Evolutionary conservation across 1,284 basidiomycete species (phyloP).

Genomic region (Cutaneotrichosporon sp.): DNA sequence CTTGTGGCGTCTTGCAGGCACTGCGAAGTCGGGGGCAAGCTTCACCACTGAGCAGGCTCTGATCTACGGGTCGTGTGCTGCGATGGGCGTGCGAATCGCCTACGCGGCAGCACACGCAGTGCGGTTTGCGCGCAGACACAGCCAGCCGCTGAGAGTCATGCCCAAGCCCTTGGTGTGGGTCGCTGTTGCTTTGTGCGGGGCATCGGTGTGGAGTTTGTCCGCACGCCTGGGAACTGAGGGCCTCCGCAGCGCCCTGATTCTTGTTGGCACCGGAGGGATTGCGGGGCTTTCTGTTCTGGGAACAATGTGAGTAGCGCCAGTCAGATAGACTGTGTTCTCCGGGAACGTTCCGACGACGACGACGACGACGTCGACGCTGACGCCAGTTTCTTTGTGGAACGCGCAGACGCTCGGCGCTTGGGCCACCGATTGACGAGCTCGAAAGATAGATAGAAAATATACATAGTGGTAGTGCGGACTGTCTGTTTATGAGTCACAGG

Average conservation of each 20-base stretch:
- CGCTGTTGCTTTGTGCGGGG: neutral
- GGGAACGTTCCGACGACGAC: neutral
- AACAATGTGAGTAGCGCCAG: slow-evolving; percentile 25
- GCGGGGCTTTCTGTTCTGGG: slow-evolving; percentile 30
- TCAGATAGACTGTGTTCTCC: too few relatives aligned
- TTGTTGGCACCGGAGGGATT: slow-evolving; percentile 25
- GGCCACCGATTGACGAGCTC: neutral
- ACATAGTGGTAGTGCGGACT: too few relatives aligned
- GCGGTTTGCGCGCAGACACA: neutral
- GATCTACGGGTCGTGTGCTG: slow-evolving; percentile 63
- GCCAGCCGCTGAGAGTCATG: neutral
- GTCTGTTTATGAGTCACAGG: too few relatives aligned
- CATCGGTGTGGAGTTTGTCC: neutral
- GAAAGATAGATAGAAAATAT: neutral
- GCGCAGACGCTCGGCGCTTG: neutral
- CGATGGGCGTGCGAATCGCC: slow-evolving; percentile 40
- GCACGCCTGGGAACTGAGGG: neutral
- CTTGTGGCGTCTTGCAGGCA: slow-evolving; percentile 12
- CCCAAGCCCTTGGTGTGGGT: slow-evolving; percentile 3
- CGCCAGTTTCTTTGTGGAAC: neutral
- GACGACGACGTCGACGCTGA: neutral
- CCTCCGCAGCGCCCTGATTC: slow-evolving; percentile 1
- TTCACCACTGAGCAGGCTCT: slow-evolving; percentile 51
- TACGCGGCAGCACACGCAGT: slow-evolving; percentile 33
- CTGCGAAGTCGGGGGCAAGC: neutral